Evolutionary conservation across 495 filamentous ascomycete genomes (phyloP), one percentile per base, ranked within the genome.

Genomic region (Aspergillus diversus): DNA sequence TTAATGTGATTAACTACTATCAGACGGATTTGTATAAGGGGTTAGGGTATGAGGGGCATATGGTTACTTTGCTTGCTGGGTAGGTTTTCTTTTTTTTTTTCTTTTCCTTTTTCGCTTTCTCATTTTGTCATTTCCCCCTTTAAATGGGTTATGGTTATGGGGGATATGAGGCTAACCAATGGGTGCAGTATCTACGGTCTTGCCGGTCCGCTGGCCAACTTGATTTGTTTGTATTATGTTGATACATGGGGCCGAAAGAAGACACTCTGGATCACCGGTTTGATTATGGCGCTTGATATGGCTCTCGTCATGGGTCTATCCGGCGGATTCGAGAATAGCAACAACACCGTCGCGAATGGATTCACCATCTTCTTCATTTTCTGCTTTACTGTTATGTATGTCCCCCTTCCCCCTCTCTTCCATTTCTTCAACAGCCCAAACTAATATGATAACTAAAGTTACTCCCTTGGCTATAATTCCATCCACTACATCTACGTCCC

Each of bases 381-480:
- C 52, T 54, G 52, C 16, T 60, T 60, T 17, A 33, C 58, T 8
- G 43, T 60, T 12, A 60, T 60, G 58, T 60, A 9, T 21, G 58
- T 39, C 11, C 16, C 12, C 35, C 34, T n/a, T 80, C 79, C 4
- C 75, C 81, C 33, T 83, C 83, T 85, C 16, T 80, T 81, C 63
- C 82, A 86, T 72, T 83, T 84, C 61, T 80, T 84, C 42, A 77
- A 86, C 33, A 87, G 84, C 48, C 80, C 78, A 4, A 69, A 86
- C 51, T 88, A 81, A 64, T 85, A 78, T n/a, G n/a, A n/a, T n/a
- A n/a, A n/a, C n/a, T n/a, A n/a, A 57, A 83, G 84, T 64, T 83
- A 82, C 7, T 86, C 83, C 37, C 68, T 84, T 17, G 83, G 82
- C 3, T 75, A 83, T 33, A 83, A 83, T 70, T 80, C 79, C 79